Conservation (phyloP, 208 protist genomes). For the Leishmania lainsoni region DNA sequence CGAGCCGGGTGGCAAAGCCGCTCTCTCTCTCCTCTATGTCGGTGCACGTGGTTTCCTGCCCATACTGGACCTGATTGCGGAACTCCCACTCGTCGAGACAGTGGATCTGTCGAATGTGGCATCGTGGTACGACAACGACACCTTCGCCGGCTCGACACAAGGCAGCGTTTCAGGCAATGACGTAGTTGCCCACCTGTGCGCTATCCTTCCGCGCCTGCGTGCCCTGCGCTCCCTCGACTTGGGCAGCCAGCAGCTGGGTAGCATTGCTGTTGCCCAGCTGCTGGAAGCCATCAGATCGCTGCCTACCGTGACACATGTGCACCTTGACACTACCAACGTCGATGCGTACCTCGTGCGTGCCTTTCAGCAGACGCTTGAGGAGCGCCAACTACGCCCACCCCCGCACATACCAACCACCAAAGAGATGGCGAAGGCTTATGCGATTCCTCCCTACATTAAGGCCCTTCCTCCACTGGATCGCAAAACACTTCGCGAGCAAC, state of each 20-base stretch:
- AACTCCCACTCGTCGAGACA: slow-evolving; percentile 57
- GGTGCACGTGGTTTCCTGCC: slow-evolving; percentile 69
- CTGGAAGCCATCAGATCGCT: slow-evolving; percentile 32
- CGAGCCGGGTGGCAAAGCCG: slow-evolving; percentile 1
- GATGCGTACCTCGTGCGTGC: slow-evolving; percentile 28
- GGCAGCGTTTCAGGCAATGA: slow-evolving; percentile 53
- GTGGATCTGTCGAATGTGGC: slow-evolving; percentile 68
- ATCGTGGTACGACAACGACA: slow-evolving; percentile 61
- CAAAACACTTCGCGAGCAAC: slow-evolving; percentile 77
- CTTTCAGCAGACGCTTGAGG: slow-evolving; percentile 35
- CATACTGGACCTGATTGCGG: slow-evolving; percentile 56
- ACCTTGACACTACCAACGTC: slow-evolving; percentile 35
- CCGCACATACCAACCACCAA: not conserved
- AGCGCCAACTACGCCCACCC: slow-evolving; percentile 12
- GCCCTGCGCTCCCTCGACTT: slow-evolving; percentile 49
- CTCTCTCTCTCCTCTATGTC: slow-evolving; percentile 36
- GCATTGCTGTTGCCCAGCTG: slow-evolving; percentile 44
- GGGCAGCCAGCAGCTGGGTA: slow-evolving; percentile 53
- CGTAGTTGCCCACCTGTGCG: slow-evolving; percentile 50
- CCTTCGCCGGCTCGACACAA: slow-evolving; percentile 22
- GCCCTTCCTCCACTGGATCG: slow-evolving; percentile 48
- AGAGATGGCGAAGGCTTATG: not conserved
- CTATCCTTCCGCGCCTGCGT: slow-evolving; percentile 35
- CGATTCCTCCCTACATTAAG: slow-evolving; percentile 30
- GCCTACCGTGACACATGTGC: slow-evolving; percentile 34